Conservation (phyloP, 2,329 filamentous ascomycete species). For the Colletotrichum sublineola region DNA sequence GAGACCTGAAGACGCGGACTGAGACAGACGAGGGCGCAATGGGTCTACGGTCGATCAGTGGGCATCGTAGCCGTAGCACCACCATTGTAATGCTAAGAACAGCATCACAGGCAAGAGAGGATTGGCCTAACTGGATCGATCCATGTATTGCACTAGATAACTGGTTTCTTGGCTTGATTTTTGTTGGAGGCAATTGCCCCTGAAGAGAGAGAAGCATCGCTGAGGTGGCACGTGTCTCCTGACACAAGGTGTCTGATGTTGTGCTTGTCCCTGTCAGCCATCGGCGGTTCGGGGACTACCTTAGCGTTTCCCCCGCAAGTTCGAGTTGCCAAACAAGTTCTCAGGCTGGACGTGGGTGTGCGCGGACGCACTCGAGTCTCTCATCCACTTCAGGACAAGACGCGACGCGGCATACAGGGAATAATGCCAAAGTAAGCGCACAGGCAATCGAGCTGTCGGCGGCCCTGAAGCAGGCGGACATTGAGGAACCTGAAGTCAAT, state of each 20-base stretch:
- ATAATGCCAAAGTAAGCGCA: neutral
- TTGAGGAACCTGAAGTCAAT: neutral
- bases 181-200: slow-evolving; percentile 1
- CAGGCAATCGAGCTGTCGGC: slow-evolving; percentile 1
- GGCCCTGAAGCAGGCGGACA: neutral
- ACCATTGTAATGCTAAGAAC: neutral
- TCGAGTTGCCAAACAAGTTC: slow-evolving; percentile 39
- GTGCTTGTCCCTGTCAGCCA: slow-evolving; percentile 39
- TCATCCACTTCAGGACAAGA: slow-evolving; percentile 9
- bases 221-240: slow-evolving; percentile 29
- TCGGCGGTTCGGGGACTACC: slow-evolving; percentile 21
- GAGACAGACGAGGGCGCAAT: neutral
- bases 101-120: neutral
- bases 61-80: neutral
- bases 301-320: slow-evolving; percentile 43
- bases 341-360: slow-evolving; percentile 23
- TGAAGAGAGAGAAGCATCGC: slow-evolving; percentile 9
- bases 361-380: slow-evolving; percentile 27
- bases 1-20: slow-evolving; percentile 10
- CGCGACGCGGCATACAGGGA: slow-evolving; percentile 9
- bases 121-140: neutral
- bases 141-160: slow-evolving; percentile 4
- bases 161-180: neutral
- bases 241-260: slow-evolving; percentile 35
- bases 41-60: neutral